Base-by-base conservation (phyloP, 2,329 filamentous ascomycete genomes). In the Aureobasidium sp. region DNA sequence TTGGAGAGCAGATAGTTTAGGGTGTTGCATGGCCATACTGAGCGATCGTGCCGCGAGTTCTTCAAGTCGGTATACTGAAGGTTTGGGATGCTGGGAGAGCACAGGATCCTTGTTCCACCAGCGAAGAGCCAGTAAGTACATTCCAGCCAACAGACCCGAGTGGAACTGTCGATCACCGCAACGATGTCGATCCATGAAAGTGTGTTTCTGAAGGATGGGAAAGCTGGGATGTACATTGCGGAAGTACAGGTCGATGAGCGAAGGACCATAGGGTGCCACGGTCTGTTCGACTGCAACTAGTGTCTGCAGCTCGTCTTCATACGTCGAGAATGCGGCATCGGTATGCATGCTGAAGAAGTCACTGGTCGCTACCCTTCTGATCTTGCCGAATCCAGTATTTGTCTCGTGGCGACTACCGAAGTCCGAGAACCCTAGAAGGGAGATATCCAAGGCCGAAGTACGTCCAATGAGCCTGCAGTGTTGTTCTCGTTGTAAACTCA, bases 381-480 rank as follows among this genome's bases (percentile, higher is more conserved):
- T 80, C 27, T 73, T 78, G 61, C 77, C 78, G 61, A 80, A 74
- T 40, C 87, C 82, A 61, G 90, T 79, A 23, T 88, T 81, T 69
- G 87, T 91, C 75, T 93, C 89, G 76, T 92, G 88, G 70, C 88
- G 86, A 31, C 85, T 86, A 74, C 93, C 88, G 72, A 92, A 92
- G 6, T 85, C 81, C 23, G 88, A 91, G 23, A 93, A 79, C 67
- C 89, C 88, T 73, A 93, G 89, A 59, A 94, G 79, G n/a, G 86
- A 86, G 17, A 88, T 87, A 70, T 94, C 89, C 69, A 92, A 90
- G 67, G 91, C 88, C 54, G 89, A 91, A 54, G 88, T 93, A 61
- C 87, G 84, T 27, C 89, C 89, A 67, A 94, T 89, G 69, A 93
- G 90, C 74, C 90, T 87, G 74, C 88, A 90, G 72, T 88, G 90